Conservation (phyloP, 129 eudicot genomes). For the Pulicaria dysenterica region DNA sequence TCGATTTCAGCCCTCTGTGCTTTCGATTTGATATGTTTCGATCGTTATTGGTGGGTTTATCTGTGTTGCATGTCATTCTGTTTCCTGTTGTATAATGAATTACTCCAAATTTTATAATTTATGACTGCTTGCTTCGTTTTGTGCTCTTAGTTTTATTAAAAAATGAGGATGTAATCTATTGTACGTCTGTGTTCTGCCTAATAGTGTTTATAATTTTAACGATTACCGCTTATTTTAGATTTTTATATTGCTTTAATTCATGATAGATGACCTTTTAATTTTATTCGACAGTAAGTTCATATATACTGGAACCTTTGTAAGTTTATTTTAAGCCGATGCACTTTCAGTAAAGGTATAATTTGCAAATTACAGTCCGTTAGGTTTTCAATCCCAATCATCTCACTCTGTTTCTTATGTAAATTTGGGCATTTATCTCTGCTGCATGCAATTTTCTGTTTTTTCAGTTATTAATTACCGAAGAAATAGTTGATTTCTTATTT, state of each 20-base stretch:
- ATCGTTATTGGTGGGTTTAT: constrained; percentile 9
- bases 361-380: constrained; percentile 4
- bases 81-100: background rate
- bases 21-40: constrained; percentile 6
- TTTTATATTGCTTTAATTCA: background rate
- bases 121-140: background rate
- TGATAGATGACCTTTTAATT: background rate
- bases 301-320: background rate
- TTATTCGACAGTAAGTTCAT: background rate
- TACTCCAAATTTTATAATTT: background rate
- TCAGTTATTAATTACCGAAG: background rate
- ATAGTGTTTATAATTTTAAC: background rate
- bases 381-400: background rate
- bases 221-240: background rate
- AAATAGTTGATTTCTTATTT: too few species aligned
- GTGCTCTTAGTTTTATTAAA: background rate
- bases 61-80: constrained; percentile 22
- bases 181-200: background rate
- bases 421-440: background rate
- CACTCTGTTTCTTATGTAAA: background rate
- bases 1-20: background rate
- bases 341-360: background rate
- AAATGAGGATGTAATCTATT: too few species aligned
- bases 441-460: background rate
- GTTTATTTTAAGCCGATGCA: background rate